Evolutionary conservation across 306 rosid species (phyloP).

Genomic region (Castanea sativa): DNA sequence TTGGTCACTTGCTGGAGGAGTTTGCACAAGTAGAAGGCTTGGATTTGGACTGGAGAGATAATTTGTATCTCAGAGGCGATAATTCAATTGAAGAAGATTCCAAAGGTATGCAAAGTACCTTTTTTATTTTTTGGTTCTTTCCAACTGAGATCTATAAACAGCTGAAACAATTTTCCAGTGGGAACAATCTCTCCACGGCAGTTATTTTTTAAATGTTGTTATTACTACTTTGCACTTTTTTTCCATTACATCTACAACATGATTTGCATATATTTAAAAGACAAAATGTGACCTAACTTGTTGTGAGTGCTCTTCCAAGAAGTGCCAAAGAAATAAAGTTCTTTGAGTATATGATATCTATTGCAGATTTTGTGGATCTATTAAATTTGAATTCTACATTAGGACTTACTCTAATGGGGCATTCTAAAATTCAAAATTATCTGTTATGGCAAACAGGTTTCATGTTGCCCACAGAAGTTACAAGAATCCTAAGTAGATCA

Average conservation of each 20-base stretch:
- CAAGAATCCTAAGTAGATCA: background rate
- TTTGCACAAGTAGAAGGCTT: conserved; percentile 45
- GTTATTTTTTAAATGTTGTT: background rate
- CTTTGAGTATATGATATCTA: background rate
- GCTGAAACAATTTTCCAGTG: background rate
- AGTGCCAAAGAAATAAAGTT: background rate
- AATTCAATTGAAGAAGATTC: conserved; percentile 35
- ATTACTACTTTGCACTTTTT: background rate
- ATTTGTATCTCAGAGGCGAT: conserved; percentile 36
- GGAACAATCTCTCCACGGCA: background rate
- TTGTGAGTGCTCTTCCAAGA: conserved; percentile 8
- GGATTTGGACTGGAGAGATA: conserved; percentile 34
- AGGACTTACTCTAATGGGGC: background rate
- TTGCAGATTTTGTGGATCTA: background rate
- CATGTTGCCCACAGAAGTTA: background rate
- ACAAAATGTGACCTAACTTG: background rate
- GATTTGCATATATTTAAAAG: background rate
- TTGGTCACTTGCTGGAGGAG: conserved; percentile 59
- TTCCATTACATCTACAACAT: background rate
- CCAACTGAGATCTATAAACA: background rate
- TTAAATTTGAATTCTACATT: background rate
- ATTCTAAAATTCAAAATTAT: background rate
- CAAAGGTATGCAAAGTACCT: conserved; percentile 42
- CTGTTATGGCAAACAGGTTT: background rate
- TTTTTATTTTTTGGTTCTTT: background rate